Conservation (phyloP, 2,329 filamentous ascomycete species). For the Coniella vitis region DNA sequence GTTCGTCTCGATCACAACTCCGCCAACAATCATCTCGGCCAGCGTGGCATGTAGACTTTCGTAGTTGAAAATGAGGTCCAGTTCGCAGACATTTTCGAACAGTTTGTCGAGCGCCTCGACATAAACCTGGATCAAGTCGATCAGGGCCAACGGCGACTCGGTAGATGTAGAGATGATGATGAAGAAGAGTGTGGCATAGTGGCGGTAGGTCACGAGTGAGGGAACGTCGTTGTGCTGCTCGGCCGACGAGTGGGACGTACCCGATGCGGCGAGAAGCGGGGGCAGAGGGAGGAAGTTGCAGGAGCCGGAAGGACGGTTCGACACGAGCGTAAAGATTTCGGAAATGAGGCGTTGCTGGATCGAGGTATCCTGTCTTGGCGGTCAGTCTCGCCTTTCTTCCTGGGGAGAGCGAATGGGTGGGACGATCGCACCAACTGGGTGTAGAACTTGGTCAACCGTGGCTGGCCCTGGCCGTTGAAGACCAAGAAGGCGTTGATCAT, state of each 20-base stretch:
- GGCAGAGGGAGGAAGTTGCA: slow-evolving; percentile 93
- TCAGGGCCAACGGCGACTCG: slow-evolving; percentile 88
- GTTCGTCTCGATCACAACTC: slow-evolving; percentile 89
- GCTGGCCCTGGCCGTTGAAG: slow-evolving; percentile 97
- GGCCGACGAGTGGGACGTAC: slow-evolving; percentile 58
- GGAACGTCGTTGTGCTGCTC: slow-evolving; percentile 75
- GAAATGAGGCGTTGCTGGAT: slow-evolving; percentile 95
- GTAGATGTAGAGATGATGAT: slow-evolving; percentile 96
- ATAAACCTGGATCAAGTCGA: slow-evolving; percentile 97
- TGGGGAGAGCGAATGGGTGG: not conserved
- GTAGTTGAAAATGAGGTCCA: slow-evolving; percentile 98
- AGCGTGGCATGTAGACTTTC: slow-evolving; percentile 90
- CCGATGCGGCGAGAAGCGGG: slow-evolving; percentile 55
- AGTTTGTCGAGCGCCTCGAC: slow-evolving; percentile 91
- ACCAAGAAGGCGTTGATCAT: slow-evolving; percentile 99
- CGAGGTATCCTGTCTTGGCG: slow-evolving; percentile 69
- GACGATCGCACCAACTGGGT: slow-evolving; percentile 69
- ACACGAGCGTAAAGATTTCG: slow-evolving; percentile 94
- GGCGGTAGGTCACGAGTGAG: slow-evolving; percentile 92
- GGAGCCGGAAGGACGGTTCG: slow-evolving; percentile 81
- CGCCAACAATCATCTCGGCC: slow-evolving; percentile 90
- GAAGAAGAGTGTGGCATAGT: slow-evolving; percentile 98
- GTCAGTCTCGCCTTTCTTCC: not conserved
- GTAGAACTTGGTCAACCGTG: slow-evolving; percentile 96
- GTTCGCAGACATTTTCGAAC: slow-evolving; percentile 97